Evolutionary conservation across 2,329 filamentous ascomycete species (phyloP).

Genomic region (Bipolaris gigantea): DNA sequence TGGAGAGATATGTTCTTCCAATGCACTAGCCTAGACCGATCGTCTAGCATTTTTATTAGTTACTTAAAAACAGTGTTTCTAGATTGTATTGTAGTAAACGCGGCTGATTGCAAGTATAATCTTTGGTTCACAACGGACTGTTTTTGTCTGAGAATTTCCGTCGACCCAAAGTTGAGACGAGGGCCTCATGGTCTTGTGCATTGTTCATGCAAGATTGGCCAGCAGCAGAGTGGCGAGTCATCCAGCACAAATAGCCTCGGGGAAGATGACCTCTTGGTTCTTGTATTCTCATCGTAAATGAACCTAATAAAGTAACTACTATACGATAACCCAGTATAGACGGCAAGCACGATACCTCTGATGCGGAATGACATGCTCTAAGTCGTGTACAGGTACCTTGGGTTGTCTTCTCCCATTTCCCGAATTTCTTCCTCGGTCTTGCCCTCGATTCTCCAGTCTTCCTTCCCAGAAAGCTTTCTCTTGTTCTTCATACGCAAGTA

Average conservation of each 20-base stretch:
- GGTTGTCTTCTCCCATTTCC: slow-evolving; percentile 33
- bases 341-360: neutral
- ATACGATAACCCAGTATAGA: neutral
- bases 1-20: too few relatives aligned
- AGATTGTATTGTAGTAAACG: too few relatives aligned
- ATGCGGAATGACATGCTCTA: neutral
- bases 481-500: slow-evolving; percentile 28
- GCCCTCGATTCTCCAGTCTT: slow-evolving; percentile 30
- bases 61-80: too few relatives aligned
- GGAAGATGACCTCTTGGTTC: neutral
- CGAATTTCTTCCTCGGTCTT: slow-evolving; percentile 28
- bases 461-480: slow-evolving; percentile 26
- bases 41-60: too few relatives aligned
- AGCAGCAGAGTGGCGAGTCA: neutral
- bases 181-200: neutral
- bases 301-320: neutral
- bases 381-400: slow-evolving; percentile 29
- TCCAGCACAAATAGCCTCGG: neutral
- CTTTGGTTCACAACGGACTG: too few relatives aligned
- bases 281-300: neutral
- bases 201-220: neutral
- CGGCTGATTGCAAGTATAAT: too few relatives aligned
- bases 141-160: too few relatives aligned
- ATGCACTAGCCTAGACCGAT: too few relatives aligned
- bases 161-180: too few relatives aligned